phyloP scores from a whole-genome alignment of 2,329 filamentous ascomycete species.

The Alternaria sp. region DNA sequence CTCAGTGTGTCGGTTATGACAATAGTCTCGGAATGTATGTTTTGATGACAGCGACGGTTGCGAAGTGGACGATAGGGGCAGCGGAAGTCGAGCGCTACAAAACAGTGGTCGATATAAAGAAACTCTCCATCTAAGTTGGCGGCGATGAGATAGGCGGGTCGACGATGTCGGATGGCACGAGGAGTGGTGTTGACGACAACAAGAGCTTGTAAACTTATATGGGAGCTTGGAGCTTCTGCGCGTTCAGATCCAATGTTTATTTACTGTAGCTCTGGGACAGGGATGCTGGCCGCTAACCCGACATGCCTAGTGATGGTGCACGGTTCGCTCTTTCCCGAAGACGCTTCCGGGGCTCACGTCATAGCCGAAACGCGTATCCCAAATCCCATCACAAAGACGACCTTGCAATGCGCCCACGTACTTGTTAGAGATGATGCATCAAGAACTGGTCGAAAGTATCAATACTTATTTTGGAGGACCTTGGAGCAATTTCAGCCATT shows the following conservation, averaged over 20 bases:
- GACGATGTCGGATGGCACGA: constrained; percentile 37
- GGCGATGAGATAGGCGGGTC: constrained; percentile 50
- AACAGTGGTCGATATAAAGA: constrained; percentile 48
- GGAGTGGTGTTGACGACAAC: constrained; percentile 38
- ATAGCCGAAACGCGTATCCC: constrained; percentile 27
- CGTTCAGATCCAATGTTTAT: constrained; percentile 20
- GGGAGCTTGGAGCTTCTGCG: constrained; percentile 26
- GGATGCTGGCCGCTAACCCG: constrained; percentile 12
- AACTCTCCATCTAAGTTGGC: constrained; percentile 53
- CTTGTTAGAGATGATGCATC: background rate
- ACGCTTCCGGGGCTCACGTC: constrained; percentile 14
- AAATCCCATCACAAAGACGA: constrained; percentile 24
- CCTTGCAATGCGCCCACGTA: constrained; percentile 25
- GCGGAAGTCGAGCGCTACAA: constrained; percentile 44
- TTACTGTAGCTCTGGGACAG: constrained; percentile 21
- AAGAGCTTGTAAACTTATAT: constrained; percentile 37
- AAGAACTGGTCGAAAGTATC: background rate
- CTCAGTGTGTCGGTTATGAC: constrained; percentile 28
- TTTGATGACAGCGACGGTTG: constrained; percentile 31
- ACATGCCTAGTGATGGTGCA: constrained; percentile 14
- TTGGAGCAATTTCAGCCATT: background rate
- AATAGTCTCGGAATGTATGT: constrained; percentile 22
- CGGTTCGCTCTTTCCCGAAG: constrained; percentile 11
- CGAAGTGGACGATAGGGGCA: constrained; percentile 36
- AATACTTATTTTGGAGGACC: background rate